These are phyloP conservation scores for Ordospora pajunii DNA, from an alignment of 371 early-diverging fungal genomes.

Conservation along the genomic window DNA sequence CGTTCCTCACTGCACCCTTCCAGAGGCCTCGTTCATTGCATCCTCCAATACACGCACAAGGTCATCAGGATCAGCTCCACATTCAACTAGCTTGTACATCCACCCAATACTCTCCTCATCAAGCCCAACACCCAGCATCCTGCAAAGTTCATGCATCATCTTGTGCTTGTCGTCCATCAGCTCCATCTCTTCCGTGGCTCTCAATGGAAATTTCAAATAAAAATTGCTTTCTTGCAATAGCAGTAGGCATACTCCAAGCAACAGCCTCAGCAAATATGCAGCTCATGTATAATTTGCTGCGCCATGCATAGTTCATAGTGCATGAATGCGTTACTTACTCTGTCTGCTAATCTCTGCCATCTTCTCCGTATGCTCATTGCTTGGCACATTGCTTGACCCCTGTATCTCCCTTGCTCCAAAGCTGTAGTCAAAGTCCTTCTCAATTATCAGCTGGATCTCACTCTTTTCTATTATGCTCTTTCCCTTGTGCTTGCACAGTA, in stretches of 20 bases:
- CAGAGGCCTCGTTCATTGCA: constrained; percentile 7
- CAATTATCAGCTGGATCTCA: constrained; percentile 58
- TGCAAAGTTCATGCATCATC: neutral
- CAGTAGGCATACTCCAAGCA: neutral
- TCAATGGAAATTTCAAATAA: too few relatives aligned
- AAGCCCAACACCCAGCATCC: constrained; percentile 4
- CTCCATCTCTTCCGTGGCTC: too few relatives aligned
- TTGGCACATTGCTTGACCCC: neutral
- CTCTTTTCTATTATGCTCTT: constrained; percentile 33
- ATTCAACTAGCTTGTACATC: constrained; percentile 32
- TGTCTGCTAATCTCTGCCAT: constrained; percentile 48
- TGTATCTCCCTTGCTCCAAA: constrained; percentile 44
- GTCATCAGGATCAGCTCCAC: constrained; percentile 14
- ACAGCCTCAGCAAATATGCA: neutral
- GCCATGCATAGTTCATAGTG: too few relatives aligned
- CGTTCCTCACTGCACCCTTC: neutral
- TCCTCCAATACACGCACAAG: neutral
- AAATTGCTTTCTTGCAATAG: too few relatives aligned
- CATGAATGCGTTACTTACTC: constrained; percentile 22
- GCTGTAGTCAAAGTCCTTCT: constrained; percentile 61
- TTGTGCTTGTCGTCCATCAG: constrained; percentile 9
- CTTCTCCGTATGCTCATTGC: constrained; percentile 40
- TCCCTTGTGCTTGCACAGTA: constrained; percentile 55
- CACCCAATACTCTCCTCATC: constrained; percentile 14
- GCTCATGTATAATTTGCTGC: neutral